Base-by-base conservation (phyloP, 495 filamentous ascomycete genomes). In the Penicillium salamii region DNA sequence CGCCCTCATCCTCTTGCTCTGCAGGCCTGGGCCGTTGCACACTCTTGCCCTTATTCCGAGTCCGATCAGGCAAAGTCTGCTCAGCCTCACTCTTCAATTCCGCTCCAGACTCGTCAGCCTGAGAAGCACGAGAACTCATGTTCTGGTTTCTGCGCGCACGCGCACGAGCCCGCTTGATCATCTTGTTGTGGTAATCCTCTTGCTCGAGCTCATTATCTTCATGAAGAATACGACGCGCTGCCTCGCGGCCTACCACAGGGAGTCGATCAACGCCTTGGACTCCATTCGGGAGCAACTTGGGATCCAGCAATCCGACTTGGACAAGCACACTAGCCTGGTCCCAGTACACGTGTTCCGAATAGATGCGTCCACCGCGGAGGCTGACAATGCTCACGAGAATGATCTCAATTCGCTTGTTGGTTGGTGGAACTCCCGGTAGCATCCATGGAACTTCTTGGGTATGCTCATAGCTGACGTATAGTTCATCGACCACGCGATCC, bases 291-390 rank as follows among this genome's bases (percentile, higher is more conserved):
- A 82, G 66, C 9, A 79, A 64, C 65, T 73, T 86, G 54, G 59
- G 84, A 76, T 89, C 81, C 31, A 96, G 59, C 38, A 95, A 61
- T 0, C 89, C 89, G 0, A 89, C 67, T 66, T 95, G 90, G 15
- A 85, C 77, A 0, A 96, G 67, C 2, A 92, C 85, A 13, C 80
- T 85, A 1, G 86, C 89, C 62, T 95, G 90, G 59, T 95, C 91
- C 90, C 90, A 96, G 54, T 87, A 85, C 14, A 91, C 83, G 56
- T 92, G 86, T 65, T 96, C 90, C 43, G 88, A 84, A 59, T 83
- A 90, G 3, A 96, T 70, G 41, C 81, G 81, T 4, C 86, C 86
- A 2, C 80, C 88, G 12, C 89, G 76, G 41, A 93, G 70, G 49
- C 84, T 84, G 21, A 93, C 86, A 9, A 95, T 84, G 52, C 78